phyloP scores from a whole-genome alignment of 352 stramenopile species.

The Halophytophthora batemanensis region DNA sequence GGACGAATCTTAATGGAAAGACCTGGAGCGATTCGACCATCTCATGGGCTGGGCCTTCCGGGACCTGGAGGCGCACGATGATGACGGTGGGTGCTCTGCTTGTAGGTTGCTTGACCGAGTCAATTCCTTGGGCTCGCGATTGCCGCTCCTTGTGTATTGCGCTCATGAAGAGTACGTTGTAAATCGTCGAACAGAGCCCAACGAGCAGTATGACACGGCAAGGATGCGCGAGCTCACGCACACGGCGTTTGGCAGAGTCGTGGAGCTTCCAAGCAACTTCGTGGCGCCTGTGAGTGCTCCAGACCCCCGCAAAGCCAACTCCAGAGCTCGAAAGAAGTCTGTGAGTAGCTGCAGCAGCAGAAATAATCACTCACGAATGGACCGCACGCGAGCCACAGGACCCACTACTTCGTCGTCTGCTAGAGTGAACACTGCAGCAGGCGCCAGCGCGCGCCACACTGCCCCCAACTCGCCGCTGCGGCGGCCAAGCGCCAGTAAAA shows the following conservation, averaged over 20 bases:
- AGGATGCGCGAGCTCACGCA: slow-evolving; percentile 17
- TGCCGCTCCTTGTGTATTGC: neutral
- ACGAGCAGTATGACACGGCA: slow-evolving; percentile 9
- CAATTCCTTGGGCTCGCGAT: neutral
- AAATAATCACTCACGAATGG: slow-evolving; percentile 12
- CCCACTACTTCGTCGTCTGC: slow-evolving; percentile 11
- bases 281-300: slow-evolving; percentile 23
- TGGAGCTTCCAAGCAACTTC: slow-evolving; percentile 43
- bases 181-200: neutral
- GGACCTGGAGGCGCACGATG: slow-evolving; percentile 14
- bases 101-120: too few species aligned
- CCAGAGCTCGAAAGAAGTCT: slow-evolving; percentile 12
- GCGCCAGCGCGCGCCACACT: neutral
- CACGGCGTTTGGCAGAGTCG: slow-evolving; percentile 32
- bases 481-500: neutral
- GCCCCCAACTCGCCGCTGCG: slow-evolving; percentile 1
- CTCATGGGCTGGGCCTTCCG: slow-evolving; percentile 62
- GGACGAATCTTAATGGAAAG: slow-evolving; percentile 12
- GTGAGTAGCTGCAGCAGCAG: neutral
- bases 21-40: slow-evolving; percentile 55
- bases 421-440: slow-evolving; percentile 1
- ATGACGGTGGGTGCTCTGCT: slow-evolving; percentile 10
- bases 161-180: neutral
- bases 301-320: slow-evolving; percentile 8
- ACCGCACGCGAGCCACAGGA: slow-evolving; percentile 31